Evolutionary conservation across 352 stramenopile species (phyloP).

Genomic region (Elongisporangium prolatum): DNA sequence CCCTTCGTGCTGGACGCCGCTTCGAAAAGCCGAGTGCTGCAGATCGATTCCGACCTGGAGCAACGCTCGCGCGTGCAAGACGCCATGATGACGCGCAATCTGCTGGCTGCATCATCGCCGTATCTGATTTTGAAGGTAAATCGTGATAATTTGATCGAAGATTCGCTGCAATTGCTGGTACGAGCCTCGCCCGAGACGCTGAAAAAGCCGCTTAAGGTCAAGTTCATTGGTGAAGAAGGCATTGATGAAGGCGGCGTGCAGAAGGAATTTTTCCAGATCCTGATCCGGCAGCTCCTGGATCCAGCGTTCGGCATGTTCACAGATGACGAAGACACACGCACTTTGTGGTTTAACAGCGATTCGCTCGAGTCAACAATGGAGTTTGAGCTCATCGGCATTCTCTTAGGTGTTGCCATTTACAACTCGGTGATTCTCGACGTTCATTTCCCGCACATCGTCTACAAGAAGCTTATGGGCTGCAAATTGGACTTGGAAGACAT

Average conservation of each 20-base stretch:
- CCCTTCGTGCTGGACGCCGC: conserved; percentile 73
- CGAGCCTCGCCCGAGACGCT: conserved; percentile 51
- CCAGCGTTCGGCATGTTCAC: conserved; percentile 79
- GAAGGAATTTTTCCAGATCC: conserved; percentile 84
- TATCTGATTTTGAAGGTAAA: conserved; percentile 66
- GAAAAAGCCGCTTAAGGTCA: conserved; percentile 81
- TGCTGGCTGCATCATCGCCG: conserved; percentile 31
- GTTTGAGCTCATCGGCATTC: conserved; percentile 82
- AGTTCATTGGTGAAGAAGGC: conserved; percentile 81
- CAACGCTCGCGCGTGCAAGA: conserved; percentile 56
- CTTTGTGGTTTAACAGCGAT: conserved; percentile 79
- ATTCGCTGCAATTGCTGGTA: conserved; percentile 67
- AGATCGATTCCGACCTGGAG: conserved; percentile 76
- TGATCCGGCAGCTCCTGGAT: conserved; percentile 69
- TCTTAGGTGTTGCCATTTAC: conserved; percentile 81
- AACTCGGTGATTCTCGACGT: conserved; percentile 83
- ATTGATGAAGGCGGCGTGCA: conserved; percentile 77
- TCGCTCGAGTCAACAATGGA: conserved; percentile 80
- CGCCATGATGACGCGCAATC: conserved; percentile 33
- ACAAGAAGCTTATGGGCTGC: conserved; percentile 77
- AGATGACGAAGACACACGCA: conserved; percentile 63
- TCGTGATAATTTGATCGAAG: conserved; percentile 72
- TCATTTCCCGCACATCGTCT: conserved; percentile 75
- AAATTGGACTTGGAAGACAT: conserved; percentile 50
- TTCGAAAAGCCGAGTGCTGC: conserved; percentile 72